Evolutionary conservation across 345 rosid species (phyloP), one percentile per base, ranked within the genome.

Genomic region (Luvunga scandens): DNA sequence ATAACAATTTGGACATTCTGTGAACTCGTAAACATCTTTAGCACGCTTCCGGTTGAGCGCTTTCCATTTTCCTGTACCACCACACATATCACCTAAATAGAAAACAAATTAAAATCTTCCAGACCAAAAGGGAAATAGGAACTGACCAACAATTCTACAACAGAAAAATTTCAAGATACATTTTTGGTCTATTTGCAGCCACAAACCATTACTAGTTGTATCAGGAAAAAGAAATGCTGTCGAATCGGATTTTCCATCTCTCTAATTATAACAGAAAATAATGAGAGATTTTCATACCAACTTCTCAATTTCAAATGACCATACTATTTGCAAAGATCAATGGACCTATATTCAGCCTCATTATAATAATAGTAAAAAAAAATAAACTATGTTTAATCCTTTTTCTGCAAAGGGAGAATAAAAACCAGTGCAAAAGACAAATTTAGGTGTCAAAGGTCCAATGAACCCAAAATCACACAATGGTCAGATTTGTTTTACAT

Each of bases 31-130:
- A 73, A 95, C 97, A 87, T 95, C 98, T 84, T 95, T 95, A 0
- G 99, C 96, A 33, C 97, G 95, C 81, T 95, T 95, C 82, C 98
- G 77, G 85, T 93, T 93, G 38, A 95, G 97, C 76, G 99, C 97
- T 81, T 93, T 95, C 99, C 98, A 95, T 85, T 95, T 95, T 85
- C 99, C 98, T 78, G 99, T 95, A 79, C 99, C 98, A 73, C 97
- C 98, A 86, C 98, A 95, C 99, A 95, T 95, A 82, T 95, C 99
- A 79, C 99, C 98, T 92, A 85, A 71, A 84, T 34, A 80, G 76
- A 81, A 69, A 33, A 33, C 73, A 82, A 73, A 83, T 56, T 45
- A 82, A 72, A 24, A 60, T 59, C 76, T 69, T 63, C 39, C 3
- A 7, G 28, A 59, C 53, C 64, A 28, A 38, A n/a, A 16, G 19